A percentile compares a stretch with the other conserved stretches of the same genome.
phyloP scores from a whole-genome alignment of 2,329 filamentous ascomycete species.

The Tympanopsis confertula region DNA sequence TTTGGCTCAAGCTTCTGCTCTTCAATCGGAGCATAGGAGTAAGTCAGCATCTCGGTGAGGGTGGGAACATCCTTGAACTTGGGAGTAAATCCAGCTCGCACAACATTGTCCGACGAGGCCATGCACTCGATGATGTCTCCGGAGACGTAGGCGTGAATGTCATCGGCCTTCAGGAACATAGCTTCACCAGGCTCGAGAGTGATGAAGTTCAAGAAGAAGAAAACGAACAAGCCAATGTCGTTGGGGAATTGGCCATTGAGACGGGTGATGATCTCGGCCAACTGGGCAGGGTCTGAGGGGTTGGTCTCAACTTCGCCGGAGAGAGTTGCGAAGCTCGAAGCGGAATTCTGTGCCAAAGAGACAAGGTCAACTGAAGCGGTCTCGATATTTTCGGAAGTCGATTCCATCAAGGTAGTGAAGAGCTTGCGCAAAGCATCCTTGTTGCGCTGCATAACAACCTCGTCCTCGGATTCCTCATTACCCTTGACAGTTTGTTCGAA shows the following conservation, averaged over 20 bases:
- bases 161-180: conserved; percentile 89
- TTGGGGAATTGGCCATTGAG: conserved; percentile 75
- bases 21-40: conserved; percentile 85
- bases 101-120: conserved; percentile 97
- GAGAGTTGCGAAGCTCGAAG: conserved; percentile 49
- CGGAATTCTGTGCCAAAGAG: conserved; percentile 48
- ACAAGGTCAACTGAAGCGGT: conserved; percentile 59
- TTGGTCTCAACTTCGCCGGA: conserved; percentile 54
- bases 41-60: conserved; percentile 82
- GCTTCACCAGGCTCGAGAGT: conserved; percentile 80
- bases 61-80: conserved; percentile 96
- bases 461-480: conserved; percentile 28
- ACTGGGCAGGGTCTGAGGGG: conserved; percentile 55
- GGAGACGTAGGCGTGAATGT: conserved; percentile 89
- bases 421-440: conserved; percentile 66
- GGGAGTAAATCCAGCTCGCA: conserved; percentile 90
- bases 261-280: conserved; percentile 66
- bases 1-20: conserved; percentile 84
- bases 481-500: conserved; percentile 43
- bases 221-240: conserved; percentile 86
- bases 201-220: conserved; percentile 96
- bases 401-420: conserved; percentile 74
- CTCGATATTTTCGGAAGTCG: conserved; percentile 53
- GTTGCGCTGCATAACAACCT: conserved; percentile 39
- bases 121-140: conserved; percentile 98